Percentiles rank a stretch among this genome's conserved stretches.
These are phyloP conservation scores for Saturnispora serradocipensis DNA, from an alignment of 805 yeast species.

Conservation along the genomic window DNA sequence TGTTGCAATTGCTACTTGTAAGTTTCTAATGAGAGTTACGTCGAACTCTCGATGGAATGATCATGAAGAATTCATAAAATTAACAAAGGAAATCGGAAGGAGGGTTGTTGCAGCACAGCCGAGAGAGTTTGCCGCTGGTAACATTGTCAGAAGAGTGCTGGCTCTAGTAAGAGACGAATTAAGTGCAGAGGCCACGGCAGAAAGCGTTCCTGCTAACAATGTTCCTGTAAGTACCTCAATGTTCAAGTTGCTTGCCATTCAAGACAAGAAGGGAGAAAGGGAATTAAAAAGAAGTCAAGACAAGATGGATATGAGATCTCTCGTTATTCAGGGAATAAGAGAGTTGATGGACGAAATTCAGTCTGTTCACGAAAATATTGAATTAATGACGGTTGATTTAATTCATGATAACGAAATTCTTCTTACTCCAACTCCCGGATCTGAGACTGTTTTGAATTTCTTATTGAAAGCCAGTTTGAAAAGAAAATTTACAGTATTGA, in stretches of 20 bases:
- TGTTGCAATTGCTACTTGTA: conserved; percentile 83
- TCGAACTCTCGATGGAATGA: conserved; percentile 85
- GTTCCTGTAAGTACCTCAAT: conserved; percentile 67
- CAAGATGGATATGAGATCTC: conserved; percentile 62
- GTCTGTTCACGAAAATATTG: conserved; percentile 83
- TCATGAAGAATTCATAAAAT: conserved; percentile 59
- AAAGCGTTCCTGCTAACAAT: conserved; percentile 10
- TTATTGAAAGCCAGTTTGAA: conserved; percentile 78
- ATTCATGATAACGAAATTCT: conserved; percentile 86
- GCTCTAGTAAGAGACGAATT: conserved; percentile 83
- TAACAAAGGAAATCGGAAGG: conserved; percentile 67
- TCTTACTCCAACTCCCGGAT: conserved; percentile 90
- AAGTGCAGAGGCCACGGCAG: conserved; percentile 31
- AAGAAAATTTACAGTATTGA: conserved; percentile 84
- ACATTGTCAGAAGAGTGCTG: conserved; percentile 80
- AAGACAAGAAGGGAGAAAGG: conserved; percentile 4
- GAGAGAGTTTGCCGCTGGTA: conserved; percentile 80
- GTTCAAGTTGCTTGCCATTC: conserved; percentile 73
- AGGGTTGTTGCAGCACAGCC: conserved; percentile 75
- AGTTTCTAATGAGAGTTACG: conserved; percentile 75
- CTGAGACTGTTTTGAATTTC: conserved; percentile 81
- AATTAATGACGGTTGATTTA: conserved; percentile 82
- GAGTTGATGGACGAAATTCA: conserved; percentile 88
- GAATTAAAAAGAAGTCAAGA: conserved; percentile 17
- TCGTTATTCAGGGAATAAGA: conserved; percentile 84